phyloP scores from a whole-genome alignment of 805 yeast genomes.

The Tanozyma kutaoensis region DNA sequence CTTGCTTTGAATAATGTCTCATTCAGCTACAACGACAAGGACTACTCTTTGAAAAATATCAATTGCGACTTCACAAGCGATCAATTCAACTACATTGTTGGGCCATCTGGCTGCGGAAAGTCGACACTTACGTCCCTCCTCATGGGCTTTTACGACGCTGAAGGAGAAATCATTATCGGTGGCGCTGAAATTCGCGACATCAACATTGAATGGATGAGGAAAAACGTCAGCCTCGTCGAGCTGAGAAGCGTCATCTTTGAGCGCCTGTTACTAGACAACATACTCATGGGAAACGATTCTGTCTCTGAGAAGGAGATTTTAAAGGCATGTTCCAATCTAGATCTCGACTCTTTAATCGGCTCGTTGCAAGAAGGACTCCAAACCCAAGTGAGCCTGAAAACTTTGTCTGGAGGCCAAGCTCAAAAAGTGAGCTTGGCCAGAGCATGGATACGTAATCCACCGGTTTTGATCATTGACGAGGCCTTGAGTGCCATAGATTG shows the following conservation, averaged over 20 bases:
- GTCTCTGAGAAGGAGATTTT: conserved; percentile 10
- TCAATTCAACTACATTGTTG: conserved; percentile 52
- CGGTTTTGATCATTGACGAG: conserved; percentile 76
- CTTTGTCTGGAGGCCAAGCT: conserved; percentile 81
- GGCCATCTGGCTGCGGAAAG: conserved; percentile 89
- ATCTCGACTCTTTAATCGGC: conserved; percentile 34
- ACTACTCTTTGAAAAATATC: conserved; percentile 34
- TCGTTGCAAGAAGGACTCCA: conserved; percentile 42
- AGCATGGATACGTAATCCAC: conserved; percentile 61
- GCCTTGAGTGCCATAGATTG: conserved; percentile 72
- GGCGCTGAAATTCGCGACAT: conserved; percentile 32
- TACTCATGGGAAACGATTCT: conserved; percentile 5
- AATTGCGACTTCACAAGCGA: conserved; percentile 32
- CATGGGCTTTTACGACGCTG: conserved; percentile 39
- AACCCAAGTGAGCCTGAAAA: conserved; percentile 30
- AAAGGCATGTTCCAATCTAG: conserved; percentile 39
- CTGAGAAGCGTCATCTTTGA: conserved; percentile 53
- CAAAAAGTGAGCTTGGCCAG: conserved; percentile 81
- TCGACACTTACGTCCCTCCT: conserved; percentile 64
- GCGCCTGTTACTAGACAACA: conserved; percentile 7
- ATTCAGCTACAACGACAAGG: conserved; percentile 54
- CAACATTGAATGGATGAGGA: conserved; percentile 37
- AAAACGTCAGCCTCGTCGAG: conserved; percentile 60
- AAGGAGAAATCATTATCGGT: conserved; percentile 51
- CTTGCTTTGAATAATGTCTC: conserved; percentile 42